A percentile compares a stretch with the other conserved stretches of the same genome.
Evolutionary conservation across 495 filamentous ascomycete genomes (phyloP).

Genomic region (Hyaloscypha finlandica): DNA sequence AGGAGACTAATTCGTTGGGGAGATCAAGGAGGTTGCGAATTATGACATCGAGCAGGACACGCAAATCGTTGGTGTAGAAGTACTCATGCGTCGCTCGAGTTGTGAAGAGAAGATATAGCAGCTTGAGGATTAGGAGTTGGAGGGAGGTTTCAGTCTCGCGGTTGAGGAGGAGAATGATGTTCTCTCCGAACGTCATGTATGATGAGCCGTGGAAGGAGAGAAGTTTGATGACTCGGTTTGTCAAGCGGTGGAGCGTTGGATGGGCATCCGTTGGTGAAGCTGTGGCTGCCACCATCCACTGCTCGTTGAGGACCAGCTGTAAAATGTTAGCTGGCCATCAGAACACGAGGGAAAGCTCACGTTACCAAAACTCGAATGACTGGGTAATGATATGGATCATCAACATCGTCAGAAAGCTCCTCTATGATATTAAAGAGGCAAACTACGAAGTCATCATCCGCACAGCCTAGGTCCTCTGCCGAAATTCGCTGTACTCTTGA

Average conservation of each 20-base stretch:
- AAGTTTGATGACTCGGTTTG: constrained; percentile 91
- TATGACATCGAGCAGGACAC: constrained; percentile 92
- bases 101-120: constrained; percentile 92
- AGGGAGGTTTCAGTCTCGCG: constrained; percentile 92
- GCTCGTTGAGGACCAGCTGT: constrained; percentile 94
- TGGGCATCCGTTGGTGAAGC: constrained; percentile 52
- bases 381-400: constrained; percentile 95
- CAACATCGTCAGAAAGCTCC: constrained; percentile 80
- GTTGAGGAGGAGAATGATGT: constrained; percentile 94
- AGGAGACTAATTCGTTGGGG: constrained; percentile 72
- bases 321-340: constrained; percentile 23
- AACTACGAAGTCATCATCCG: constrained; percentile 83
- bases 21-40: constrained; percentile 94
- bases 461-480: constrained; percentile 71
- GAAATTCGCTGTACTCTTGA: constrained; percentile 84
- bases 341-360: constrained; percentile 18
- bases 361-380: constrained; percentile 88
- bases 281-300: constrained; percentile 87
- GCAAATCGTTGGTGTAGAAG: constrained; percentile 96
- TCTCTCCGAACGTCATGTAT: constrained; percentile 96
- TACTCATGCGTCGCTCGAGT: constrained; percentile 91
- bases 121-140: constrained; percentile 91
- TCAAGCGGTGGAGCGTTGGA: constrained; percentile 57
- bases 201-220: constrained; percentile 74
- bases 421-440: constrained; percentile 91